Percentiles rank a stretch among this genome's conserved stretches.
Evolutionary conservation across 495 filamentous ascomycete species (phyloP).

Genomic region (Melanomma pulvis-pyrius): DNA sequence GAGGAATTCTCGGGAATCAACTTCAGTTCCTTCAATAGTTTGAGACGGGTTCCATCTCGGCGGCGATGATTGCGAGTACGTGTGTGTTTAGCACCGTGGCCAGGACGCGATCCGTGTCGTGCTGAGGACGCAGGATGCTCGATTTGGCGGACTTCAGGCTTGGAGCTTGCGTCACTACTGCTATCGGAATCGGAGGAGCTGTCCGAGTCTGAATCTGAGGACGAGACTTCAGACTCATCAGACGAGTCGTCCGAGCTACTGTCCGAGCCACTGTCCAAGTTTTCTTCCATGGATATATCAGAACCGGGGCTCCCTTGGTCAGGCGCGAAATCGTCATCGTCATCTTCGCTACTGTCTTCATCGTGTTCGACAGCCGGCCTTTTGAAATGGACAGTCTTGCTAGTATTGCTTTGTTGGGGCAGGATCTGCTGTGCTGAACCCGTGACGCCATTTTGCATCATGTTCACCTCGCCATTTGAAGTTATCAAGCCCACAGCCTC

Average conservation of each 20-base stretch:
- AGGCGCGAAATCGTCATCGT: conserved; percentile 33
- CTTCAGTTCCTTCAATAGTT: not conserved
- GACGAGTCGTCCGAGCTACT: conserved; percentile 21
- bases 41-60: not conserved
- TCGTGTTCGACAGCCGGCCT: not conserved
- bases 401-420: not conserved
- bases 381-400: conserved; percentile 16
- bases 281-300: conserved; percentile 31
- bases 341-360: conserved; percentile 24
- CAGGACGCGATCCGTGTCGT: not conserved
- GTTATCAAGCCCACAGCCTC: conserved; percentile 47
- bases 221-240: conserved; percentile 12
- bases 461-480: conserved; percentile 1
- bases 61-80: not conserved
- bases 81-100: not conserved
- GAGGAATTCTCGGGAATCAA: not conserved
- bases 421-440: not conserved
- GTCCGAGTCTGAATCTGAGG: conserved; percentile 17
- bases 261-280: conserved; percentile 12
- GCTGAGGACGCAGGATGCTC: not conserved
- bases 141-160: not conserved
- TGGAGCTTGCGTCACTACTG: not conserved
- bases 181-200: conserved; percentile 8
- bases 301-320: conserved; percentile 34
- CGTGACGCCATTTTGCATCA: not conserved